Base-by-base conservation (phyloP, 192 early-diverging fungal genomes). In the Backusella mclennaniae region DNA sequence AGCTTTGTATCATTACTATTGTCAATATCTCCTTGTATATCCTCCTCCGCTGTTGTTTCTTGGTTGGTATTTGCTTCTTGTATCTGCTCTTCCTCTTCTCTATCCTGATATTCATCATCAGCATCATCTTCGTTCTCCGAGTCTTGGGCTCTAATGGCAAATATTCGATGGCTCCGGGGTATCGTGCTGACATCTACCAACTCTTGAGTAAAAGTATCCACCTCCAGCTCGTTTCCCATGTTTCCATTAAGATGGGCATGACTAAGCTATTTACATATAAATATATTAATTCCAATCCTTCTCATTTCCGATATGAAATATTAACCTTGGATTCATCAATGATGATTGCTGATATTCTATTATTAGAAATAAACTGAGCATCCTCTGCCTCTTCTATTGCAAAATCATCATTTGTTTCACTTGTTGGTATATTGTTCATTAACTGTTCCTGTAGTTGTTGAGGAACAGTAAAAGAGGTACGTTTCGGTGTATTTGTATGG, bases 331-430 rank as follows among this genome's bases (percentile, higher is more conserved):
- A 44, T 46, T 44, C 36, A 29, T 71, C 70, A 4, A 71, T 15
- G 19, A 71, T 36, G 3, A 71, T 71, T 31, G 70, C 70, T 31
- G 70, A 71, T 71, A 71, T 71, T 49, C 70, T 36, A 46, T 71
- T 23, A 12, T 71, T 39, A 33, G 70, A 71, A 12, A 71, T 19
- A 49, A 31, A 44, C 29, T 71, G 42, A 71, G 70, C 70, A 44
- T 71, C 70, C 15, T 71, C 70, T 49, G 41, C 70, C 19, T 71
- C 70, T 44, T 23, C 23, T 31, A 71, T 15, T 33, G 17, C 23
- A 63, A 63, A 63, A 3, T 63, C 56, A 29, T 63, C 56, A 4
- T 26, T 23, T 4, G 6, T 11, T 21, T n/a, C 21, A 53, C n/a
- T 53, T 29, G 7, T 1, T 59, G 56, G 26, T 63, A 63, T 63